Evolutionary conservation across 306 rosid species (phyloP), one percentile per base, ranked within the genome.

Genomic region (Spatholobus suberectus): DNA sequence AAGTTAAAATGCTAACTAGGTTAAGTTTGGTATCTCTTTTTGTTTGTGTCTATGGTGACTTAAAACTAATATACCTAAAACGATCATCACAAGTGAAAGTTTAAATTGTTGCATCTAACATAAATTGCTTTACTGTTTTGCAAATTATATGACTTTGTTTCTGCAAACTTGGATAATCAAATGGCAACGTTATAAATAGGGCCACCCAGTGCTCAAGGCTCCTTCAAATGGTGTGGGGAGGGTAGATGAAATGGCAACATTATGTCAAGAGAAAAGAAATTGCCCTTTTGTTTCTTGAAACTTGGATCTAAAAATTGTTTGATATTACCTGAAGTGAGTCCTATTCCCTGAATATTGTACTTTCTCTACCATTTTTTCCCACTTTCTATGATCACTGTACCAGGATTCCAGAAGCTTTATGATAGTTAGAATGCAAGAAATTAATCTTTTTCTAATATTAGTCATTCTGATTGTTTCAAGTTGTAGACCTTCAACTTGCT

Each of bases 401-500:
- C 47, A 17, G 55, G 57, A 43, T 40, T 70, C 29, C 27, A 12
- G 67, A 34, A 34, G 34, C 63, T 8, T 27, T 47, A 52, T 57
- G 21, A 81, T 71, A 63, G 23, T 43, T 11, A 6, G 59, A 82
- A 46, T 44, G 73, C 81, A 71, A 65, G 13, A 14, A 66, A 81
- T 55, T 34, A 14, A 61, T 71, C n/a, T 59, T 43, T 40, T 57
- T 20, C 69, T 58, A 83, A 34, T 15, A 52, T 27, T 57, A 34
- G 49, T 47, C 81, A 43, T 78, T 73, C 27, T 67, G 61, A 66
- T 44, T 58, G 84, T 44, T 47, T 65, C 75, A 54, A 69, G 69
- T 37, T 58, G 81, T 55, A 77, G 69, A 57, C 40, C 44, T 79
- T 73, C 41, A 81, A 85, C 74, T 26, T 82, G 58, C 29, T 65